Evolutionary conservation across 305 asterid genomes (phyloP).

Genomic region (Stenogyne calaminthoides): DNA sequence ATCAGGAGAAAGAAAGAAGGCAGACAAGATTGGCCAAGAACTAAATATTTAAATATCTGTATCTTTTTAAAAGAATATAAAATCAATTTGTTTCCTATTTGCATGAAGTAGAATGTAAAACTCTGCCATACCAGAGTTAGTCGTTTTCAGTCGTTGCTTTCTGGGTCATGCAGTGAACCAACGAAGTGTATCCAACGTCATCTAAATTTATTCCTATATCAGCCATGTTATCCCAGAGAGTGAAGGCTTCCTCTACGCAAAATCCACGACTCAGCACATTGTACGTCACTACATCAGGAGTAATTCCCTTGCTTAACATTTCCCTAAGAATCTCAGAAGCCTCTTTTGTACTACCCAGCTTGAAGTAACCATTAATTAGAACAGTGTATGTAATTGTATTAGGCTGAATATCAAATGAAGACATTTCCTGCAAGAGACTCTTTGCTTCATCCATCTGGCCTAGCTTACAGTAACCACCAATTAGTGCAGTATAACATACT

Average conservation of each 20-base stretch:
- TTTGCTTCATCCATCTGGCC: conserved; percentile 73
- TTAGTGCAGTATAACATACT: conserved; percentile 80
- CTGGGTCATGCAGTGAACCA: conserved; percentile 58
- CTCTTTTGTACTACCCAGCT: conserved; percentile 56
- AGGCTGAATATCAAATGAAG: conserved; percentile 50
- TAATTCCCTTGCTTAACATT: conserved; percentile 65
- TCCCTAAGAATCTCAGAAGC: conserved; percentile 60
- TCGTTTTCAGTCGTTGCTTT: conserved; percentile 50
- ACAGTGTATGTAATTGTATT: conserved; percentile 79
- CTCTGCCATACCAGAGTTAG: conserved; percentile 33
- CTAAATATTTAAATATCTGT: neutral
- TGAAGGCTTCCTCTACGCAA: conserved; percentile 54
- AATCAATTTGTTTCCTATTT: neutral
- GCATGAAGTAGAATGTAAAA: conserved; percentile 18
- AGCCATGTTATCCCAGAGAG: conserved; percentile 60
- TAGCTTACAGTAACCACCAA: conserved; percentile 75
- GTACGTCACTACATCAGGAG: conserved; percentile 74
- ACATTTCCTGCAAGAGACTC: conserved; percentile 68
- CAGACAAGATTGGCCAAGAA: conserved; percentile 11
- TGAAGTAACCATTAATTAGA: conserved; percentile 70
- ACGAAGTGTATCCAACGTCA: conserved; percentile 65
- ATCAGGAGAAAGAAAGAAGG: neutral
- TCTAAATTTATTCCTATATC: conserved; percentile 58
- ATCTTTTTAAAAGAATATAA: neutral
- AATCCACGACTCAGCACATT: conserved; percentile 57